A percentile compares a stretch with the other conserved stretches of the same genome.
Evolutionary conservation across 2,329 filamentous ascomycete genomes (phyloP).

Genomic region (Canariomyces notabilis): DNA sequence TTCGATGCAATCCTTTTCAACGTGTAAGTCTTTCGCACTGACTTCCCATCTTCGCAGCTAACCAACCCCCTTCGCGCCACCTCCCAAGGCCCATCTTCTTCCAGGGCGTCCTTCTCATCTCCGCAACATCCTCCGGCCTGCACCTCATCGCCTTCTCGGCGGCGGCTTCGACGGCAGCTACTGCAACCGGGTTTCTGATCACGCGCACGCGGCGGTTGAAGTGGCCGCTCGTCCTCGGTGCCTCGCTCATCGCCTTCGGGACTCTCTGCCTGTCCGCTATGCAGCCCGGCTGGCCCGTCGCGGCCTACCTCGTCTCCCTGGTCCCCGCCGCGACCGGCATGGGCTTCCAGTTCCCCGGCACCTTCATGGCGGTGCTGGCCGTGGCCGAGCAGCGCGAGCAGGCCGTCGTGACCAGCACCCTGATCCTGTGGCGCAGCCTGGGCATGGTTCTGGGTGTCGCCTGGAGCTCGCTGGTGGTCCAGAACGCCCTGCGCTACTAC

Average conservation of each 20-base stretch:
- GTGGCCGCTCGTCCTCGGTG: constrained; percentile 51
- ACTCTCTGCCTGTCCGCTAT: constrained; percentile 46
- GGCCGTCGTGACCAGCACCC: constrained; percentile 64
- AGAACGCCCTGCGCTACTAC: constrained; percentile 61
- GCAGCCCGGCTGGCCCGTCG: constrained; percentile 45
- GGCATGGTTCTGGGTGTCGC: constrained; percentile 72
- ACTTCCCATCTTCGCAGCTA: too few relatives aligned
- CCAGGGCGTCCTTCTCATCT: constrained; percentile 66
- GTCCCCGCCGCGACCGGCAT: constrained; percentile 53
- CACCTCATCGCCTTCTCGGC: constrained; percentile 61
- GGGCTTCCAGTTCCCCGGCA: constrained; percentile 60
- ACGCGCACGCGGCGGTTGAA: constrained; percentile 55
- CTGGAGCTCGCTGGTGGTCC: constrained; percentile 64
- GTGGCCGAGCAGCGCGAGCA: constrained; percentile 56
- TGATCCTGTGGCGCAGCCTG: constrained; percentile 65
- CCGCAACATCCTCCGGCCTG: constrained; percentile 66
- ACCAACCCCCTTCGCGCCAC: background rate
- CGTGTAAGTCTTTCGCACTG: constrained; percentile 37
- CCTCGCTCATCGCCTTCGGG: constrained; percentile 44
- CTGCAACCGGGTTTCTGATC: constrained; percentile 58
- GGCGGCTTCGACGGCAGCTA: constrained; percentile 49
- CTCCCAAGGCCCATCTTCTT: constrained; percentile 62
- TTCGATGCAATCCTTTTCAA: constrained; percentile 56
- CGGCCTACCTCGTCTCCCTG: constrained; percentile 52
- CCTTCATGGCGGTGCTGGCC: constrained; percentile 59